Base-by-base conservation (phyloP, 2,329 filamentous ascomycete genomes). In the Pyricularia sp. region DNA sequence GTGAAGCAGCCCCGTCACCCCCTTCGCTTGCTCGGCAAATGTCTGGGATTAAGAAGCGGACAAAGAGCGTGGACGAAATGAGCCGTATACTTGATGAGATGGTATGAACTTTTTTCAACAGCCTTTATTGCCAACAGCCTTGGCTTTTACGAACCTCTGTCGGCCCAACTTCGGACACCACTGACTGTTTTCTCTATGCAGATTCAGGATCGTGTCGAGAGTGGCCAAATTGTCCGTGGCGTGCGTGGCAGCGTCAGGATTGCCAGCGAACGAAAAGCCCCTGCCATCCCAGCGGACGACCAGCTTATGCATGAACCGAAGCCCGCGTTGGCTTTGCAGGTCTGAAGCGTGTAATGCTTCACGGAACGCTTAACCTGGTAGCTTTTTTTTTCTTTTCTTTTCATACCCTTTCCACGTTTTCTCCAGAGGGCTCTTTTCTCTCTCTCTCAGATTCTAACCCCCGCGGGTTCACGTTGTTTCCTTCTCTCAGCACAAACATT, bases 31-130 rank as follows among this genome's bases (percentile, higher is more conserved):
- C 68, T 23, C 70, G 72, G 50, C 76, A 76, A 69, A 73, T 76
- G 28, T 78, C 76, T 33, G 65, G 71, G 25, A 72, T 77, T 12
- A 85, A 84, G 68, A 85, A 84, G 72, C 84, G 86, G 66, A 83
- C 83, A 14, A 88, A 86, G 81, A 92, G 91, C 72, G 91, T 95
- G 42, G 93, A 97, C 73, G 94, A 97, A 79, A 94, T 97, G 89
- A 97, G 92, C 73, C 88, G 89, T 74, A 93, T 97, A 81, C 85
- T 97, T 30, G 94, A 98, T 75, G 93, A 97, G 79, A 97, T 98
- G 94, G 66, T 68, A 64, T 28, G 66, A 42, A 17, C 25, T 36
- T 17, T 23, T 17, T 20, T 30, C 28, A 12, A 9, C 63, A 14
- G 30, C 20, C 28, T 36, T 36, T 17, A 23, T 23, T 17, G 28